These are phyloP conservation scores for Fusarium sp. DNA, from an alignment of 2,329 filamentous ascomycete species.

Conservation along the genomic window DNA sequence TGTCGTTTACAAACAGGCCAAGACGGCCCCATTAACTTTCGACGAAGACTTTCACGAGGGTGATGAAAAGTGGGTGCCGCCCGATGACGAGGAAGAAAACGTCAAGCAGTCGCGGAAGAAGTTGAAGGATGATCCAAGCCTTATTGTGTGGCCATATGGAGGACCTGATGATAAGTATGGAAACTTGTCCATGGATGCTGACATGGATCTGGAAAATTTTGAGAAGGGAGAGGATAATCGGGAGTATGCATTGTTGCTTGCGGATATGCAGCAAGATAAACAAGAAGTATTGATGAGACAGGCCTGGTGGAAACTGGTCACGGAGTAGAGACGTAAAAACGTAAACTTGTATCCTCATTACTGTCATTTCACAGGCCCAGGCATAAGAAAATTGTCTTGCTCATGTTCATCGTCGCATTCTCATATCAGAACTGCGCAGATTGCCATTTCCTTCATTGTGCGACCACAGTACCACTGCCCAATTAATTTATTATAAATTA, in stretches of 20 bases:
- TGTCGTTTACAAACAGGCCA: neutral
- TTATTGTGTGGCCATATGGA: slow-evolving; percentile 21
- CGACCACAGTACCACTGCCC: neutral
- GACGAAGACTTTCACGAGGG: neutral
- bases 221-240: slow-evolving; percentile 2
- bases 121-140: neutral
- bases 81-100: neutral
- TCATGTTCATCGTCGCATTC: no score
- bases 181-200: neutral
- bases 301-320: no score
- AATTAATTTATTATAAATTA: no score
- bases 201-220: neutral
- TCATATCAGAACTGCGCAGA: neutral
- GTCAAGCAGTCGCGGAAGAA: neutral
- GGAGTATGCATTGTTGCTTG: slow-evolving; percentile 6
- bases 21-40: slow-evolving; percentile 2
- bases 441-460: neutral
- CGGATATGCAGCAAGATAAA: neutral
- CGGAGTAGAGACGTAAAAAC: no score
- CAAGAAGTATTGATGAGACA: neutral
- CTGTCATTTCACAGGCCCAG: no score
- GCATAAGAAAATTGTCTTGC: no score
- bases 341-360: no score
- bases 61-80: neutral
- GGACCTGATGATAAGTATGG: slow-evolving; percentile 12